These are phyloP conservation scores for Ceriops tagal DNA, from an alignment of 345 rosid genomes.

Conservation along the genomic window DNA sequence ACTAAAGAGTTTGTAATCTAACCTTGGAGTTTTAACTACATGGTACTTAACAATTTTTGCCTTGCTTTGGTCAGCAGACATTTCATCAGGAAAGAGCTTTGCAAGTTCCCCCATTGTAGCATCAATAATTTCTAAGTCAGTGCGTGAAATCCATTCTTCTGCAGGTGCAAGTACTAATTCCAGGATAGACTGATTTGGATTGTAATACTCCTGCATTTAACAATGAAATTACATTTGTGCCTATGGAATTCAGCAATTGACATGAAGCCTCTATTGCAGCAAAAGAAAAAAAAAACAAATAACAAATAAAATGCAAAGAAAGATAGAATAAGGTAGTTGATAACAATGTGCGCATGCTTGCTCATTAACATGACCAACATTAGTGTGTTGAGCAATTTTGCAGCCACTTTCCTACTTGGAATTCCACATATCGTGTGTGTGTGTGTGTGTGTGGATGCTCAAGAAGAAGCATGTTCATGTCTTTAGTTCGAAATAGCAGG, in stretches of 20 bases:
- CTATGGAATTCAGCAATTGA: no score
- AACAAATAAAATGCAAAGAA: not conserved
- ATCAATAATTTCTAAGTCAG: slow-evolving; percentile 75
- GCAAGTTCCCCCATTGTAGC: slow-evolving; percentile 94
- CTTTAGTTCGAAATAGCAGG: no score
- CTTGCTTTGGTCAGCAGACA: slow-evolving; percentile 85
- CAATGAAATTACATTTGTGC: not conserved
- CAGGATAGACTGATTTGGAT: slow-evolving; percentile 85
- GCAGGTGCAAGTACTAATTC: slow-evolving; percentile 98
- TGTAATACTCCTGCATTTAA: slow-evolving; percentile 67
- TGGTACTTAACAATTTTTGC: slow-evolving; percentile 85
- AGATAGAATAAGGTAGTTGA: not conserved
- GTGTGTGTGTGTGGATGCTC: no score
- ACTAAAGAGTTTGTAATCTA: slow-evolving; percentile 18
- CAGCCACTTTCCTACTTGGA: no score
- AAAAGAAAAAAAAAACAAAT: not conserved
- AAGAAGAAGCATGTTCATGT: no score
- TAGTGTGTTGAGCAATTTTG: no score
- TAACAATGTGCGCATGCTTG: no score
- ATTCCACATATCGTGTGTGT: no score
- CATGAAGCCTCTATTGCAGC: no score
- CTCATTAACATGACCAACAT: no score
- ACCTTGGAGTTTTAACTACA: slow-evolving; percentile 95
- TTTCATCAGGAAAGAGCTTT: slow-evolving; percentile 88
- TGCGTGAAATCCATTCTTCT: slow-evolving; percentile 84